Evolutionary conservation across 176 grass and related monocot genomes (phyloP), one percentile per base, ranked within the genome.

Genomic region (Carex pumila): DNA sequence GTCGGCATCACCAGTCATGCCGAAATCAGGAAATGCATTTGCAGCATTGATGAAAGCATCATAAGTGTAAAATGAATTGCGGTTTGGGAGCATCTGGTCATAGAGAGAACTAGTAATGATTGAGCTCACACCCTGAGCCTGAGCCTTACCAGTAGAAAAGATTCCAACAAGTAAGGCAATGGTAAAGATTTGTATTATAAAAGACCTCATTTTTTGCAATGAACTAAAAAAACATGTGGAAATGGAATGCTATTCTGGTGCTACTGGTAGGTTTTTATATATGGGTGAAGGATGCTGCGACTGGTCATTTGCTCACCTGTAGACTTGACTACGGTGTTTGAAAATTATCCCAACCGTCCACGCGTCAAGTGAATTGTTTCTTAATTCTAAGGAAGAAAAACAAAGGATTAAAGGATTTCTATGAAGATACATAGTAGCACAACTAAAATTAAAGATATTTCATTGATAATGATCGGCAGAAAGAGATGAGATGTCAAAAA

Each of bases 1-100:
- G 49, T 55, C 60, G 0, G 3, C 0, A 49, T 25, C 18, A 39
- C 87, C 89, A 0, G 82, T 87, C 6, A 82, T 87, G 62, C 63
- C 89, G 15, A 91, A 91, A 21, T 14, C 61, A 1, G 41, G 2
- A 85, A 91, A 91, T 0, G 89, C 52, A 80, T 47, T 41, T 12
- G 89, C 89, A 4, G 89, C 92, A 9, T 66, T 45, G 45, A 93
- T 3, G 84, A 93, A 94, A 29, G 79, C 85, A 58, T 58, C 6
- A 78, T 94, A 91, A 4, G 66, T 88, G 87, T 87, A 93, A 83
- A 93, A 93, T 11, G 87, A 75, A 77, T 87, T 83, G 75, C 84
- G 88, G 66, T 91, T 78, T 14, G 76, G 62, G 9, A 93, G 89
- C 87, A 93, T 89, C 58, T 55, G 47, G 1, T 93, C 60, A 53